Base-by-base conservation (phyloP, 2,329 filamentous ascomycete genomes). In the Plenodomus biglobosus region DNA sequence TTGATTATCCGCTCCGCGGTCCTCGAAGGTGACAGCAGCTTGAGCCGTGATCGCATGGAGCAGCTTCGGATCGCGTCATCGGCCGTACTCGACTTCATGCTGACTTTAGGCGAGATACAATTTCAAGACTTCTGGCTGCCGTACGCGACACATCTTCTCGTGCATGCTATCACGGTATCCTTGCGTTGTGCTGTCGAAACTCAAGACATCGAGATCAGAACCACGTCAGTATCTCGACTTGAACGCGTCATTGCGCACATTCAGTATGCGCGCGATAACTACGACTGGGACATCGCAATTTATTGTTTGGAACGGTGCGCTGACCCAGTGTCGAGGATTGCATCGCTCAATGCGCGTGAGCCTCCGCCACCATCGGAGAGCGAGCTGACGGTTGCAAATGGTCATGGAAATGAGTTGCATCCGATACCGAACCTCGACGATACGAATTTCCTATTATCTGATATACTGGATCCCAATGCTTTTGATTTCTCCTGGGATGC, bases 241-340 rank as follows among this genome's bases (percentile, higher is more conserved):
- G 73, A 80, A 48, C 73, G 71, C 2, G 70, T 80, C 36, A 75
- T 78, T 32, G 69, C 72, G 7, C 74, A 77, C 24, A 73, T 81
- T 7, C 75, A 76, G 35, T 69, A 72, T 39, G 76, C 77, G 18
- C 70, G 73, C 13, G 75, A 76, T 22, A 75, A 79, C 42, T 76
- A 79, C 56, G 75, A 78, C 41, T 82, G 80, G 79, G 80, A 82
- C 52, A 73, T 82, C 8, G 79, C 79, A 7, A 76, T 78, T 40
- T 80, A 80, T 64, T 80, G 77, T 38, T 64, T 82, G 3, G 77
- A 81, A 36, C 52, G 71, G 17, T 74, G 70, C 42, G 60, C 65
- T 3, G 69, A 70, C 48, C 60, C 71, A 0, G 69, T 75, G 15
- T 56, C 60, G 6, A 69, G 64, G 43, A 68, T 75, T n/a, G 67